Base-by-base conservation (phyloP, 2,329 filamentous ascomycete species). In the Erysiphe pulchra region DNA sequence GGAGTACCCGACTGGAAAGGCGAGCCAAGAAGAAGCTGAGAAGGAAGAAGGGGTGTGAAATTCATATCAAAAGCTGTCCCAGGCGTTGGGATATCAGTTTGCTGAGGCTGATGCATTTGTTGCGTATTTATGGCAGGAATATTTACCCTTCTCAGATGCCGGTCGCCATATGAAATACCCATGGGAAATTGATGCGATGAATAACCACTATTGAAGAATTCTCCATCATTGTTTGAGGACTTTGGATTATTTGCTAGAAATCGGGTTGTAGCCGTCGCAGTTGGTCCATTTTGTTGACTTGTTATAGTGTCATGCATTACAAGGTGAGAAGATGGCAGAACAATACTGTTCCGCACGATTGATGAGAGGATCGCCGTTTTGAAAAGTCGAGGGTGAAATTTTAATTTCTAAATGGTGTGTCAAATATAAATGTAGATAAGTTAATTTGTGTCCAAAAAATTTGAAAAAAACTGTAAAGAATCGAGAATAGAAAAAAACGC, bases 11-110 rank as follows among this genome's bases (percentile, higher is more conserved):
- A 85, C 64, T 95, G 90, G 64, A 95, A 95, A 16, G 90, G 90
- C 62, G 85, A 94, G 42, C 90, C 90, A 44, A 95, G 78, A 24
- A 98, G 75, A 55, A 98, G 69, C 63, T 94, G 84, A 32, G 87
- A 95, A 33, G 90, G 90, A 34, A 98, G 74, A 52, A 98, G 71
- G 52, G 90, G 87, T 11, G 90, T 94, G 63, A 94, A 95, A 64
- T 95, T 90, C 87, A 95, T 94, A 59, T 95, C 90, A 59, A 85
- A 92, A 39, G 73, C 84, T 45, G 84, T 87, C 39, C 81, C 85
- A 14, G 90, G 86, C 20, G 81, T 87, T 53, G 80, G 70, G 73
- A 93, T 75, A 52, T 92, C 85, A 55, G 70, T 72, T 48, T 67
- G 64, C 46, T 62, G 63, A 44, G 64, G 63, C 47, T 61, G 67